Conservation (phyloP, 805 yeast species). For the Metschnikowia koreensis region DNA sequence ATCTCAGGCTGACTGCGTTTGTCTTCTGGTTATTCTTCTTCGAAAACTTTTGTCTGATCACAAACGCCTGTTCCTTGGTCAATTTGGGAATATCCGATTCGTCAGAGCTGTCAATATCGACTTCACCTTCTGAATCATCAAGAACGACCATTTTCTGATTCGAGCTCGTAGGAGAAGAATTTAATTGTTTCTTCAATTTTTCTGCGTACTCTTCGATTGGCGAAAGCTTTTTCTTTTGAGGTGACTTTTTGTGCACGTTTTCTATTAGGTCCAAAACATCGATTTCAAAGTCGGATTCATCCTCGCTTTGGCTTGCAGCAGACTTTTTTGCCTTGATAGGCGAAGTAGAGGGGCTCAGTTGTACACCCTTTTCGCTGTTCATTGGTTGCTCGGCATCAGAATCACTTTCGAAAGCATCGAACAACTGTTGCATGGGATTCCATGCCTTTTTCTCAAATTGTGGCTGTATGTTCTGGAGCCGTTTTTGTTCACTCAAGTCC, state of each 20-base stretch:
- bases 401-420: conserved; percentile 34
- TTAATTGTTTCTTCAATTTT: conserved; percentile 26
- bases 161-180: conserved; percentile 25
- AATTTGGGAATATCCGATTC: conserved; percentile 28
- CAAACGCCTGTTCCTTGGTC: conserved; percentile 31
- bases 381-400: conserved; percentile 19
- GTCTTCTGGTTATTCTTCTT: conserved; percentile 18
- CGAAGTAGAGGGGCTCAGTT: conserved; percentile 34
- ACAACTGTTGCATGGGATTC: conserved; percentile 31
- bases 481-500: conserved; percentile 34
- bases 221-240: conserved; percentile 12
- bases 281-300: conserved; percentile 2
- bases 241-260: conserved; percentile 1
- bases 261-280: conserved; percentile 13
- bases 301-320: neutral
- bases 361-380: conserved; percentile 10
- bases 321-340: conserved; percentile 20
- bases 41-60: conserved; percentile 33
- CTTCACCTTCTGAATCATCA: conserved; percentile 30
- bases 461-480: conserved; percentile 32
- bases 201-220: conserved; percentile 39
- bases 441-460: conserved; percentile 24
- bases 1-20: neutral
- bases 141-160: conserved; percentile 21
- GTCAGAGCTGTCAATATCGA: conserved; percentile 3